Percentiles rank a stretch among this genome's conserved stretches.
These are phyloP conservation scores for Linnemannia elongata DNA, from an alignment of 192 early-diverging fungal species.

Conservation along the genomic window DNA sequence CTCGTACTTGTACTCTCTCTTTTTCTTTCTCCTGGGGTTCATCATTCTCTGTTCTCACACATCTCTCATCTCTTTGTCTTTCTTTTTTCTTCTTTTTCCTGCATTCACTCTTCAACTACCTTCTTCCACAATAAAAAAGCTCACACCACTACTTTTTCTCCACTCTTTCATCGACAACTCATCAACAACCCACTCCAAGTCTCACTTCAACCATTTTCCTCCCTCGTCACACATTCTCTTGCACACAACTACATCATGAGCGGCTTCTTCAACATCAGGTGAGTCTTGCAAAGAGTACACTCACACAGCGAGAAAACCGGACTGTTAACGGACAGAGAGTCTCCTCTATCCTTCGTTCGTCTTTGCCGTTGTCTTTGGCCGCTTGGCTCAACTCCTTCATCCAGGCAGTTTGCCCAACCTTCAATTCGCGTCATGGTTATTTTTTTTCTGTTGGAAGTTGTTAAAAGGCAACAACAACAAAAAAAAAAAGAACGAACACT, in stretches of 20 bases:
- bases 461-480: too few species aligned
- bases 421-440: conserved; percentile 8
- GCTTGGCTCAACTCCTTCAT: background rate
- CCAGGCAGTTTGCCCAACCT: background rate
- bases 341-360: background rate
- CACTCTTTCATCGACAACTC: conserved; percentile 4
- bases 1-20: background rate
- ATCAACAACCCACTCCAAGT: background rate
- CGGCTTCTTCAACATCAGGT: conserved; percentile 50
- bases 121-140: background rate
- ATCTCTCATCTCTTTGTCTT: background rate
- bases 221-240: background rate
- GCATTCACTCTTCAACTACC: background rate
- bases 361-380: background rate
- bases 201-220: background rate
- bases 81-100: background rate
- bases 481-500: background rate
- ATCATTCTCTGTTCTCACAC: background rate
- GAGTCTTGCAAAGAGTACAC: background rate
- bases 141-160: too few species aligned
- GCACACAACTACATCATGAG: conserved; percentile 24
- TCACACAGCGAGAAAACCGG: too few species aligned
- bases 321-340: background rate
- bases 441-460: background rate
- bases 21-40: background rate